These are phyloP conservation scores for Chytriomyces sp. DNA, from an alignment of 192 early-diverging fungal genomes.

Conservation along the genomic window DNA sequence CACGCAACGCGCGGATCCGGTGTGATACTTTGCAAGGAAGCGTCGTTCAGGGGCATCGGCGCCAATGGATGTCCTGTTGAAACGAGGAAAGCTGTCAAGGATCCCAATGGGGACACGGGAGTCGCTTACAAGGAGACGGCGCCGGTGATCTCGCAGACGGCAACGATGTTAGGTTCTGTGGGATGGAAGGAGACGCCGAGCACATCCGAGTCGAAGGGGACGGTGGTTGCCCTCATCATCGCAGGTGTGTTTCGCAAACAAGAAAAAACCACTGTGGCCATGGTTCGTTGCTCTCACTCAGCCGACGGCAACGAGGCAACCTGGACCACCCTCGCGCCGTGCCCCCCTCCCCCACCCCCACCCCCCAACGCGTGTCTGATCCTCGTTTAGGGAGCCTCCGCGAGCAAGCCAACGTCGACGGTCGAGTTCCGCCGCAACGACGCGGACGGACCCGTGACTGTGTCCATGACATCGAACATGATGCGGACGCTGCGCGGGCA, in stretches of 20 bases:
- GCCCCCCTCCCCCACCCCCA: not conserved
- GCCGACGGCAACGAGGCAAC: too few species aligned
- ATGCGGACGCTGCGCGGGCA: constrained; percentile 12
- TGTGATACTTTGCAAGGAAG: constrained; percentile 66
- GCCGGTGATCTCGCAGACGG: constrained; percentile 74
- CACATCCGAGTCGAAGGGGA: constrained; percentile 35
- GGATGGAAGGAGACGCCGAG: constrained; percentile 71
- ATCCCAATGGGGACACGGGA: not conserved
- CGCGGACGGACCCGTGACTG: constrained; percentile 23
- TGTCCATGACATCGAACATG: constrained; percentile 27
- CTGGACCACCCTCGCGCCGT: not conserved
- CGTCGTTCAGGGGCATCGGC: constrained; percentile 3
- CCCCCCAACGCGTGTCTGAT: not conserved
- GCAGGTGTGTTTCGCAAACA: not conserved
- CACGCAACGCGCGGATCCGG: constrained; percentile 84
- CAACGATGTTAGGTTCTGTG: constrained; percentile 56
- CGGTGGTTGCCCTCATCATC: not conserved
- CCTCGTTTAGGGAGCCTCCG: not conserved
- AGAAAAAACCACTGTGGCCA: too few species aligned
- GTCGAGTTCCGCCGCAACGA: constrained; percentile 24
- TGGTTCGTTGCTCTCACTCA: too few species aligned
- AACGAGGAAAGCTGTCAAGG: not conserved
- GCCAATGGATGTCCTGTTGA: not conserved
- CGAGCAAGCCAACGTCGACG: not conserved
- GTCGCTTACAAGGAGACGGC: constrained; percentile 65